phyloP scores from a whole-genome alignment of 495 filamentous ascomycete species.

The Hamigera avellanea region DNA sequence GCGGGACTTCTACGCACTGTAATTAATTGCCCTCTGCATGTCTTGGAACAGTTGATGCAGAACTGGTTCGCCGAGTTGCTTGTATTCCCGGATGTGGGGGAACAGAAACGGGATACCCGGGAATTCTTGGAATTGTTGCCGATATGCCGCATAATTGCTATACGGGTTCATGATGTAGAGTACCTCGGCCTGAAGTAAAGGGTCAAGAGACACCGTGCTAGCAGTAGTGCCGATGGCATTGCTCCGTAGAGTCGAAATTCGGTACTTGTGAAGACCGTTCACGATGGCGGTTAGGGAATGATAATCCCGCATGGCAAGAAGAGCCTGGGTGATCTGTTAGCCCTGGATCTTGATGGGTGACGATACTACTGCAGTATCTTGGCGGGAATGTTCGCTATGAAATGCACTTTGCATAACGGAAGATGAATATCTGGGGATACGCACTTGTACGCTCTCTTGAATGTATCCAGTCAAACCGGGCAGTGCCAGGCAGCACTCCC shows the following conservation, averaged over 20 bases:
- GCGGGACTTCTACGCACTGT: too few species aligned
- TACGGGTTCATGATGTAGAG: constrained; percentile 14
- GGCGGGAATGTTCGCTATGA: too few species aligned
- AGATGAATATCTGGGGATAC: background rate
- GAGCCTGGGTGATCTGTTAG: constrained; percentile 9
- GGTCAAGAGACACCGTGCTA: constrained; percentile 11
- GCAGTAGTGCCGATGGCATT: constrained; percentile 5
- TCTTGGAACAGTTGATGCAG: too few species aligned
- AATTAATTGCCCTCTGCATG: too few species aligned
- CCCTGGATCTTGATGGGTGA: too few species aligned
- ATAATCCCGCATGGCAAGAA: constrained; percentile 19
- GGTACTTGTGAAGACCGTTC: constrained; percentile 23
- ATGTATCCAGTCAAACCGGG: constrained; percentile 21
- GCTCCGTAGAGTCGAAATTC: constrained; percentile 13
- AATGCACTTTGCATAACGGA: too few species aligned
- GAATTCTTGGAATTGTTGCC: constrained; percentile 17
- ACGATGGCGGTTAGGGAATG: constrained; percentile 27
- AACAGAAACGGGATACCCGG: constrained; percentile 31
- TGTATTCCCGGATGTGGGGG: constrained; percentile 26
- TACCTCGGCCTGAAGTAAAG: constrained; percentile 14
- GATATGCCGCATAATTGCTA: constrained; percentile 26
- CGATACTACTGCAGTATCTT: too few species aligned
- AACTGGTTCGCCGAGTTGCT: constrained; percentile 15
- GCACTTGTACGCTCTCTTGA: constrained; percentile 25
- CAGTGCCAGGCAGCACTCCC: constrained; percentile 31